These are phyloP conservation scores for Flammula alnicola DNA, from an alignment of 1,284 basidiomycete genomes.

Conservation along the genomic window DNA sequence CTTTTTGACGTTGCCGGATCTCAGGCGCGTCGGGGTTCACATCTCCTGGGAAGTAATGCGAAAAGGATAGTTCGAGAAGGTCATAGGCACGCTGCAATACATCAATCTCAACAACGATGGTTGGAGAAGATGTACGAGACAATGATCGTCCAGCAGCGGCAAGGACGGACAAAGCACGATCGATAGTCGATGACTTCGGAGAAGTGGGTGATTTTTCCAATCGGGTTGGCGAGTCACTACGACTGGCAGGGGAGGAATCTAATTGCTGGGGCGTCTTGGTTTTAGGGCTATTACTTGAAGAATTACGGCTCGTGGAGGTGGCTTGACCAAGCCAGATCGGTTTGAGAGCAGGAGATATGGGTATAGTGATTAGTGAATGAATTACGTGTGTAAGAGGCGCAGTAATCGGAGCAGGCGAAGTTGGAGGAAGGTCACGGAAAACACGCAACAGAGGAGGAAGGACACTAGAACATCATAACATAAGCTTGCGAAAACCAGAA, in stretches of 20 bases:
- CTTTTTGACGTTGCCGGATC: constrained; percentile 55
- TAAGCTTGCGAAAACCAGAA: constrained; percentile 1
- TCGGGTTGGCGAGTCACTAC: constrained; percentile 43
- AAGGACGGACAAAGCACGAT: constrained; percentile 65
- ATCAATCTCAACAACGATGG: constrained; percentile 44
- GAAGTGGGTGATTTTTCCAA: constrained; percentile 31
- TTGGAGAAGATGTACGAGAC: constrained; percentile 58
- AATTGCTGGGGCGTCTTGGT: constrained; percentile 32
- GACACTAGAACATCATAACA: constrained; percentile 41
- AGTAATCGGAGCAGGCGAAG: constrained; percentile 63
- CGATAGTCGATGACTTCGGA: constrained; percentile 57
- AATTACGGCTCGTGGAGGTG: constrained; percentile 25
- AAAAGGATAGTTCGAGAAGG: constrained; percentile 64
- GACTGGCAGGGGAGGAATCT: constrained; percentile 33
- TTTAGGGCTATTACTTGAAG: constrained; percentile 36
- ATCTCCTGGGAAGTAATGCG: constrained; percentile 68
- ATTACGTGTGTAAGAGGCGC: constrained; percentile 76
- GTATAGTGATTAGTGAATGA: constrained; percentile 74
- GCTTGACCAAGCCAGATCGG: constrained; percentile 50
- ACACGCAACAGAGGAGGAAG: constrained; percentile 63
- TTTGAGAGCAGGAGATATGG: constrained; percentile 58
- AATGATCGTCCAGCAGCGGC: constrained; percentile 58
- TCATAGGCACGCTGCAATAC: constrained; percentile 66
- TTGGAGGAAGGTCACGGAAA: constrained; percentile 63
- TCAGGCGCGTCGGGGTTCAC: constrained; percentile 64